Conservation (phyloP, 2,329 filamentous ascomycete species). For the Colletotrichum camelliae region DNA sequence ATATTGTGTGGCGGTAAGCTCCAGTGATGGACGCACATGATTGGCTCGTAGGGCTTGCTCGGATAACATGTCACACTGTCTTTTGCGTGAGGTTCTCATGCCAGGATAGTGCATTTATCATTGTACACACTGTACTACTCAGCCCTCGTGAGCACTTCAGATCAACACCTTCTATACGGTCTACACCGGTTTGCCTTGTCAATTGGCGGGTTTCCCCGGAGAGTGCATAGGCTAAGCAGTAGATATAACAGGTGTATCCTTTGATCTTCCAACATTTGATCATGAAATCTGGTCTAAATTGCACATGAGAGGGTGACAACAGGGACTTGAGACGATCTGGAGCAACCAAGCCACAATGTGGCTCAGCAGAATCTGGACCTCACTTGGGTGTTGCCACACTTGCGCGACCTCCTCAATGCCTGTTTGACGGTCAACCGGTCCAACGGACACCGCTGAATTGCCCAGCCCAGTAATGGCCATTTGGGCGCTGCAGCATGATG, state of each 20-base stretch:
- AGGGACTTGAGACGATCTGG: not conserved
- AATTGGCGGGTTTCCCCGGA: not conserved
- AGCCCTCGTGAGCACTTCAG: not conserved
- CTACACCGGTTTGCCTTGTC: not conserved
- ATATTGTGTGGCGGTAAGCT: slow-evolving; percentile 2
- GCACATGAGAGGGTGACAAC: not conserved
- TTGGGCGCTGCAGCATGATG: slow-evolving; percentile 9
- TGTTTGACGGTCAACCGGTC: not conserved
- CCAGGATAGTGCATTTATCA: not conserved
- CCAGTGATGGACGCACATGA: not conserved
- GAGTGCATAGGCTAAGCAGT: not conserved
- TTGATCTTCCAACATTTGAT: not conserved
- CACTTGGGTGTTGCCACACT: not conserved
- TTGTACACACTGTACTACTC: not conserved
- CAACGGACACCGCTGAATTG: not conserved
- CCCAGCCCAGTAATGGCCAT: not conserved
- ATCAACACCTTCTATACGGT: not conserved
- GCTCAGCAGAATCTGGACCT: not conserved
- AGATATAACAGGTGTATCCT: not conserved
- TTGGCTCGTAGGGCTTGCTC: not conserved
- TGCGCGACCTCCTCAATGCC: not conserved
- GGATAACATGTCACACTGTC: not conserved
- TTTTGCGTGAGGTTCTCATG: not conserved
- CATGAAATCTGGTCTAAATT: not conserved
- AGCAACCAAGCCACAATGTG: not conserved